Evolutionary conservation across 2,329 filamentous ascomycete genomes (phyloP).

Genomic region (Eurotiales sp.): DNA sequence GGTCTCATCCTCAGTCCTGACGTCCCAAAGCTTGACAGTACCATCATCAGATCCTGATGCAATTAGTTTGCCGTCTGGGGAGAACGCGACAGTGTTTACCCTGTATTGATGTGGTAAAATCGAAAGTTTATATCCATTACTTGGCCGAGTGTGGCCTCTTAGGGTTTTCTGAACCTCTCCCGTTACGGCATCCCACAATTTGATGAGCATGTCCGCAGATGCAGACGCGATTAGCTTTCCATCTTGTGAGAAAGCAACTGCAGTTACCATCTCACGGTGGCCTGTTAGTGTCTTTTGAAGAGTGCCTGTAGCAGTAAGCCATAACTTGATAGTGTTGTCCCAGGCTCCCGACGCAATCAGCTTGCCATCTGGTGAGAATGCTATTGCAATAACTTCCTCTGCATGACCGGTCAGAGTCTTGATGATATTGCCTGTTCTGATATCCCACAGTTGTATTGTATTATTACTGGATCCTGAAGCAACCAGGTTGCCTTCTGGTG

Average conservation of each 20-base stretch:
- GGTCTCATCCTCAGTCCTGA: not conserved
- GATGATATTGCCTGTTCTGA: not conserved
- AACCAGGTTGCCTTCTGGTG: not conserved
- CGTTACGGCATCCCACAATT: slow-evolving; percentile 15
- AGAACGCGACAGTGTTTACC: slow-evolving; percentile 15
- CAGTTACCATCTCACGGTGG: slow-evolving; percentile 62
- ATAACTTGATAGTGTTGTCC: not conserved
- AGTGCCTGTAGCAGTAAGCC: not conserved
- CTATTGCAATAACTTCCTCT: not conserved
- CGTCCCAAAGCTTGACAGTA: slow-evolving; percentile 18
- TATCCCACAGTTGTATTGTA: not conserved
- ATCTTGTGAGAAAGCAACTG: slow-evolving; percentile 19
- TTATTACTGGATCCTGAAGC: slow-evolving; percentile 1
- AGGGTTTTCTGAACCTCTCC: not conserved
- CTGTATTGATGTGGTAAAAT: too few species aligned
- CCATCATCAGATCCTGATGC: slow-evolving; percentile 18
- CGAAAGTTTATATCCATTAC: not conserved
- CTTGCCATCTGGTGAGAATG: not conserved
- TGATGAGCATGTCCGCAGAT: slow-evolving; percentile 14
- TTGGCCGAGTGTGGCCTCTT: not conserved
- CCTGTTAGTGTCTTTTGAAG: slow-evolving; percentile 52
- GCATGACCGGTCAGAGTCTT: not conserved
- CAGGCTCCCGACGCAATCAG: not conserved
- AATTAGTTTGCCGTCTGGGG: slow-evolving; percentile 18
- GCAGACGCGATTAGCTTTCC: slow-evolving; percentile 19